These are phyloP conservation scores for Cyclotella atomus DNA, from an alignment of 108 stramenopile species.

Conservation along the genomic window DNA sequence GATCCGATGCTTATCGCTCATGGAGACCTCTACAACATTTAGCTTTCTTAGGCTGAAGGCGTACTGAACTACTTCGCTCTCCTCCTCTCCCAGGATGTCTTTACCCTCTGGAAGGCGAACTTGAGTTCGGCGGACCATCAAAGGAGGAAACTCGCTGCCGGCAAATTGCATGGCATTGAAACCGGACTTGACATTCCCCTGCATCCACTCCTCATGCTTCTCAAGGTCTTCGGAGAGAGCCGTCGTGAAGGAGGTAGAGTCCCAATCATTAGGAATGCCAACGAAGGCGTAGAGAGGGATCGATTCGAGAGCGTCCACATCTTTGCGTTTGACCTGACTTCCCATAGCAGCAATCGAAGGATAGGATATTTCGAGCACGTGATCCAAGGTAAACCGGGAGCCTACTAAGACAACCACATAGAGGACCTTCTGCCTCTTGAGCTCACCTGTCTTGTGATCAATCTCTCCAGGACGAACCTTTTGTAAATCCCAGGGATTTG, in stretches of 20 bases:
- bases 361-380: conserved; percentile 5
- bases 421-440: neutral
- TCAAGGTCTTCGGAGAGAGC: neutral
- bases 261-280: neutral
- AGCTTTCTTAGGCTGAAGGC: neutral
- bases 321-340: neutral
- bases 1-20: neutral
- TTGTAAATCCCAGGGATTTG: conserved; percentile 2
- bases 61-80: neutral
- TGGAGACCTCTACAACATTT: neutral
- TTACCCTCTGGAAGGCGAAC: neutral
- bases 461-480: conserved; percentile 3
- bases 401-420: conserved; percentile 1
- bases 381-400: neutral
- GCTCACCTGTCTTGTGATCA: neutral
- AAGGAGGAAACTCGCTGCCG: neutral
- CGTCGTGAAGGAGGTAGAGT: neutral
- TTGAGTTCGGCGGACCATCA: neutral
- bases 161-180: neutral
- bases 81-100: neutral
- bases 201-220: neutral
- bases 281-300: neutral
- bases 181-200: neutral
- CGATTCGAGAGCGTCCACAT: neutral
- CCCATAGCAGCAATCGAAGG: neutral